phyloP scores from a whole-genome alignment of 2,329 filamentous ascomycete species.

The Diplodia sapinea region DNA sequence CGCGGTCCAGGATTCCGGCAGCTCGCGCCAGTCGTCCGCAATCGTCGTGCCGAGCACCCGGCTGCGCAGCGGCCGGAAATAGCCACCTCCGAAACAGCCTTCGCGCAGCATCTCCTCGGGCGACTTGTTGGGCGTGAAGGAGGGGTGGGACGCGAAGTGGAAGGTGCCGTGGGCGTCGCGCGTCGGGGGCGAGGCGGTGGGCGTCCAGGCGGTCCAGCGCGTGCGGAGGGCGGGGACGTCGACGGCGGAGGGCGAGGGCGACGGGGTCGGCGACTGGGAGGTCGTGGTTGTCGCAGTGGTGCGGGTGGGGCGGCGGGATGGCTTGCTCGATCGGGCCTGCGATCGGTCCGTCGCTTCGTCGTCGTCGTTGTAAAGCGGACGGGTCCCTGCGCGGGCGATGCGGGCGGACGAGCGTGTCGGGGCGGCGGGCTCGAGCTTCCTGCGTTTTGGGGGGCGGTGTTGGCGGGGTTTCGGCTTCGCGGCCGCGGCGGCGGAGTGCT shows the following conservation, averaged over 20 bases:
- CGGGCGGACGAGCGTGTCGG: constrained; percentile 57
- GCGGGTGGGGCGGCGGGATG: background rate
- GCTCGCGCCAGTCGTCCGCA: constrained; percentile 55
- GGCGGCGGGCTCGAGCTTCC: constrained; percentile 42
- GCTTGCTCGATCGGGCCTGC: background rate
- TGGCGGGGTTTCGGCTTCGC: constrained; percentile 27
- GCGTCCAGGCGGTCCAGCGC: constrained; percentile 55
- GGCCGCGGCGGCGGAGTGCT: constrained; percentile 35
- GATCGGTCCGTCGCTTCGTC: too few relatives aligned
- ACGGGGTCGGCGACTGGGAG: background rate
- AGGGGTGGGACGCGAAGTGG: constrained; percentile 53
- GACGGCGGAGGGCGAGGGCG: background rate
- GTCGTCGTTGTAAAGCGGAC: constrained; percentile 50
- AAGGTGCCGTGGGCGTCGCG: constrained; percentile 53
- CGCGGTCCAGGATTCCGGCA: constrained; percentile 53
- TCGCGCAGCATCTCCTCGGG: constrained; percentile 59
- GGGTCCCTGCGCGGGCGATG: constrained; percentile 49
- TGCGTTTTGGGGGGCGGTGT: constrained; percentile 46
- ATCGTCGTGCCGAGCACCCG: constrained; percentile 51
- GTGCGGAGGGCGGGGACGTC: constrained; percentile 42
- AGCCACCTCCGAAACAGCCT: constrained; percentile 60
- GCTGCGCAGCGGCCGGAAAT: constrained; percentile 58
- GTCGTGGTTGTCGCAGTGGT: background rate
- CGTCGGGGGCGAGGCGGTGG: constrained; percentile 49
- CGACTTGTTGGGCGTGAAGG: constrained; percentile 60